These are phyloP conservation scores for Mycena maculata DNA, from an alignment of 768 basidiomycete species.

Conservation along the genomic window DNA sequence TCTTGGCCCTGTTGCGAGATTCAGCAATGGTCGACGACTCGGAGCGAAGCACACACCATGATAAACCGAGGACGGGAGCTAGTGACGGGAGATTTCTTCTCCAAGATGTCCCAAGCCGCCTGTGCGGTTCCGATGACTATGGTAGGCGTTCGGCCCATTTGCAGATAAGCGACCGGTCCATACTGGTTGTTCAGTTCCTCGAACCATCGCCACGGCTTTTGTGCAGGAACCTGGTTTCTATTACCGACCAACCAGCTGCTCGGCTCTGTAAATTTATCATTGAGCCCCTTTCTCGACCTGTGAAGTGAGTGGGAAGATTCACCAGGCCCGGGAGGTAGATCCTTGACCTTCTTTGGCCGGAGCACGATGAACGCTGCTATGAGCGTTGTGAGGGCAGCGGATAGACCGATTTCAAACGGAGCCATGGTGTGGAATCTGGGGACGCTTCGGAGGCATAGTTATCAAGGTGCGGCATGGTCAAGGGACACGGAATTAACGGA, in stretches of 20 bases:
- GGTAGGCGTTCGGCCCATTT: constrained; percentile 13
- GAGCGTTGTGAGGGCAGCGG: neutral
- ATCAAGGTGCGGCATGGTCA: too few species aligned
- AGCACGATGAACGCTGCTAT: constrained; percentile 10
- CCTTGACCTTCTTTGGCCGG: constrained; percentile 15
- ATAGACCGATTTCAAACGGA: constrained; percentile 1
- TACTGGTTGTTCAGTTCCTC: constrained; percentile 59
- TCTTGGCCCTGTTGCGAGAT: constrained; percentile 48
- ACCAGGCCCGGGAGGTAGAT: constrained; percentile 32
- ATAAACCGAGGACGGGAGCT: constrained; percentile 61
- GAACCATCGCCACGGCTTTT: constrained; percentile 63
- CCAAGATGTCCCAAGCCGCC: constrained; percentile 59
- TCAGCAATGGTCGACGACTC: neutral
- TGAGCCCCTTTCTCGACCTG: neutral
- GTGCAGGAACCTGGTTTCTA: constrained; percentile 54
- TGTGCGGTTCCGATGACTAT: constrained; percentile 59
- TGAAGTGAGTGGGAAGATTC: neutral
- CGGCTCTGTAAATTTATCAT: constrained; percentile 21
- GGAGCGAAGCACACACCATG: constrained; percentile 44
- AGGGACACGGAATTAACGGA: constrained; percentile 15
- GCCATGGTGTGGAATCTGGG: constrained; percentile 11
- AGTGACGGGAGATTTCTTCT: constrained; percentile 60
- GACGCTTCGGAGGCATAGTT: neutral
- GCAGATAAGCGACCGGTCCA: constrained; percentile 39
- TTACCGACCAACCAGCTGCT: constrained; percentile 52